Evolutionary conservation across 805 yeast genomes (phyloP).

Genomic region (Cyberlindnera xishuangbannaensis): DNA sequence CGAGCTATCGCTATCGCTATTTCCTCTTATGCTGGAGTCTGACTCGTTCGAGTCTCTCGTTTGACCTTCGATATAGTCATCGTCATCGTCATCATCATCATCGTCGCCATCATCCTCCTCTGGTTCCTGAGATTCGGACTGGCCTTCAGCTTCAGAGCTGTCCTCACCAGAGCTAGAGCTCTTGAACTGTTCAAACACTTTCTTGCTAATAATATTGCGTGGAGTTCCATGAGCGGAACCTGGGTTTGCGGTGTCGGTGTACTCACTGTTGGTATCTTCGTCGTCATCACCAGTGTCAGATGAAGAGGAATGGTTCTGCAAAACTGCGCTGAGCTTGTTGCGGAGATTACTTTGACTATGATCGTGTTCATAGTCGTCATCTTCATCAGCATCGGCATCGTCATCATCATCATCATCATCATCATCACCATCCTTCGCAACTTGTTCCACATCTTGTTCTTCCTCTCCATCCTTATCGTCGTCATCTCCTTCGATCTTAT

Average conservation of each 20-base stretch:
- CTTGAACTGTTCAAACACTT: conserved; percentile 19
- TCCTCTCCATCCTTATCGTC: neutral
- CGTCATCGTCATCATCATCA: conserved; percentile 22
- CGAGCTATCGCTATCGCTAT: neutral
- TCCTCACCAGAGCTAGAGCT: conserved; percentile 10
- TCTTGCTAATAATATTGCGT: conserved; percentile 17
- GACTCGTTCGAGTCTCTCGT: neutral
- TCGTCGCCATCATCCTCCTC: conserved; percentile 12
- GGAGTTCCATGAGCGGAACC: conserved; percentile 12
- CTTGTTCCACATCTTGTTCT: neutral
- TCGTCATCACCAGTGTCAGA: conserved; percentile 9
- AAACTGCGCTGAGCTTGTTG: no score
- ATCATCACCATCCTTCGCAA: neutral
- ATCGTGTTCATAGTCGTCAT: conserved; percentile 5
- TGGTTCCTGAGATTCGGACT: conserved; percentile 18
- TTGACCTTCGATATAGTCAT: neutral
- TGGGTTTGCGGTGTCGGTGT: conserved; percentile 5
- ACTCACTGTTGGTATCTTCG: conserved; percentile 13
- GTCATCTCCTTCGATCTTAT: conserved; percentile 1
- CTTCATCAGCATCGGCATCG: conserved; percentile 18
- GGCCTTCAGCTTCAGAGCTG: conserved; percentile 26
- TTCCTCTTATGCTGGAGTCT: neutral
- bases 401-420: neutral
- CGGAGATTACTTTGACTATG: no score
- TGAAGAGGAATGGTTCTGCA: no score